These are phyloP conservation scores for Yamadazyma oceani DNA, from an alignment of 1,139 yeast genomes.

Conservation along the genomic window DNA sequence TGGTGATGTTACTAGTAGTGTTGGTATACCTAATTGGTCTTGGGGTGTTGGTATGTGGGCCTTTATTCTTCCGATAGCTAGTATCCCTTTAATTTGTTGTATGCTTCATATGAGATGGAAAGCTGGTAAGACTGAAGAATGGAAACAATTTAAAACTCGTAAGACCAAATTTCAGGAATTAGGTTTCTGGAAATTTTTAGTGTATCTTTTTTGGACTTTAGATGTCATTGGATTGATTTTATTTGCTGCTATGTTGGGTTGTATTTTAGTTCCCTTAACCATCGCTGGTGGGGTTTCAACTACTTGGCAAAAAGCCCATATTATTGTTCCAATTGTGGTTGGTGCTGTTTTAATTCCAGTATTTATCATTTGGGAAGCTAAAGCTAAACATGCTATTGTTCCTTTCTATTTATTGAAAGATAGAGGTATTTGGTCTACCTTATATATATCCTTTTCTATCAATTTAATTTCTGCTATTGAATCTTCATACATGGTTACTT, in stretches of 20 bases:
- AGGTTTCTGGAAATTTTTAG: constrained; percentile 22
- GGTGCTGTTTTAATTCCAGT: constrained; percentile 37
- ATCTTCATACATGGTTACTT: constrained; percentile 33
- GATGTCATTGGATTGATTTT: constrained; percentile 36
- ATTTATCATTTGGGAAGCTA: constrained; percentile 33
- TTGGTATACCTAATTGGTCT: constrained; percentile 22
- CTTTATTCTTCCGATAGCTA: constrained; percentile 37
- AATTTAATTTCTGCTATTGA: constrained; percentile 33
- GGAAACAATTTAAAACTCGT: constrained; percentile 27
- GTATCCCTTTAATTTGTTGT: constrained; percentile 32
- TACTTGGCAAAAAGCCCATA: constrained; percentile 31
- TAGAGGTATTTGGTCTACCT: constrained; percentile 38
- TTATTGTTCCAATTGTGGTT: constrained; percentile 37
- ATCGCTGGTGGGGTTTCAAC: constrained; percentile 35
- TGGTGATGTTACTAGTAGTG: constrained; percentile 49
- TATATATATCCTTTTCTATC: constrained; percentile 28
- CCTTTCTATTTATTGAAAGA: constrained; percentile 34
- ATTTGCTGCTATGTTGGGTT: constrained; percentile 32
- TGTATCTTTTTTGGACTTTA: constrained; percentile 33
- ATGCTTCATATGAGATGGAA: constrained; percentile 34
- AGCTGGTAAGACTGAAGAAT: constrained; percentile 36
- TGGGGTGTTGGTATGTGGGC: constrained; percentile 45
- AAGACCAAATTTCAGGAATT: constrained; percentile 25
- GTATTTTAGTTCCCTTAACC: constrained; percentile 40
- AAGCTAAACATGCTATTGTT: constrained; percentile 31